A percentile compares a stretch with the other conserved stretches of the same genome.
These are phyloP conservation scores for Phytopythium aichiense DNA, from an alignment of 352 stramenopile genomes.

Conservation along the genomic window DNA sequence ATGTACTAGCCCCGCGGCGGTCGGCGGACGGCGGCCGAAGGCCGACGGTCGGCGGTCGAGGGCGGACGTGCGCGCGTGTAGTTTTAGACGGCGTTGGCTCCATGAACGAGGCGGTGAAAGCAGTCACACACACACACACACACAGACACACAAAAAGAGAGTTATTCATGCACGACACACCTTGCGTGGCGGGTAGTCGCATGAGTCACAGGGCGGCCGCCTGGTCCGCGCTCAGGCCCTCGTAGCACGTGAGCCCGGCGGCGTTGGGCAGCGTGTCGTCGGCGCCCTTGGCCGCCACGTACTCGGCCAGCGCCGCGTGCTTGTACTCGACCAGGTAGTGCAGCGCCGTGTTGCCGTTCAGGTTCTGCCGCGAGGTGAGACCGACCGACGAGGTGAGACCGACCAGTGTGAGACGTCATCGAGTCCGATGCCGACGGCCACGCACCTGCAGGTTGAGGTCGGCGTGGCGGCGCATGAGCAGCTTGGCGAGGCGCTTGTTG, in stretches of 20 bases:
- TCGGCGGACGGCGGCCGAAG: too few species aligned
- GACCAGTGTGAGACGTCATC: too few species aligned
- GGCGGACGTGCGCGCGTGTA: background rate
- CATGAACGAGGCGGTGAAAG: too few species aligned
- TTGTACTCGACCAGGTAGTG: constrained; percentile 96
- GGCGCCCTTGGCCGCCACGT: constrained; percentile 92
- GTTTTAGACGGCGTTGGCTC: background rate
- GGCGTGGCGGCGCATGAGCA: constrained; percentile 89
- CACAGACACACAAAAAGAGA: background rate
- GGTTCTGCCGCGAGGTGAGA: constrained; percentile 59
- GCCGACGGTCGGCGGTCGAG: background rate
- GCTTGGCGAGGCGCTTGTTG: constrained; percentile 94
- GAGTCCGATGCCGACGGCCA: background rate
- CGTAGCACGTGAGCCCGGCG: constrained; percentile 93
- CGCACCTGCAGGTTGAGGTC: constrained; percentile 89
- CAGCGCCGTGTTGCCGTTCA: constrained; percentile 93
- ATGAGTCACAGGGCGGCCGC: constrained; percentile 31
- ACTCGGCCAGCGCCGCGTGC: constrained; percentile 89
- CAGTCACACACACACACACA: background rate
- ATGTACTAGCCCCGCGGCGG: constrained; percentile 62
- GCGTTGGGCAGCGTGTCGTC: constrained; percentile 91
- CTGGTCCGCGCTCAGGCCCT: constrained; percentile 76
- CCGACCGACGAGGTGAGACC: too few species aligned
- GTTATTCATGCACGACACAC: background rate
- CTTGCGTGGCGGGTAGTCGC: background rate